Percentiles rank a stretch among this genome's conserved stretches.
Evolutionary conservation across 2,329 filamentous ascomycete genomes (phyloP).

Genomic region (Aspergillus pseudoviridinutans): DNA sequence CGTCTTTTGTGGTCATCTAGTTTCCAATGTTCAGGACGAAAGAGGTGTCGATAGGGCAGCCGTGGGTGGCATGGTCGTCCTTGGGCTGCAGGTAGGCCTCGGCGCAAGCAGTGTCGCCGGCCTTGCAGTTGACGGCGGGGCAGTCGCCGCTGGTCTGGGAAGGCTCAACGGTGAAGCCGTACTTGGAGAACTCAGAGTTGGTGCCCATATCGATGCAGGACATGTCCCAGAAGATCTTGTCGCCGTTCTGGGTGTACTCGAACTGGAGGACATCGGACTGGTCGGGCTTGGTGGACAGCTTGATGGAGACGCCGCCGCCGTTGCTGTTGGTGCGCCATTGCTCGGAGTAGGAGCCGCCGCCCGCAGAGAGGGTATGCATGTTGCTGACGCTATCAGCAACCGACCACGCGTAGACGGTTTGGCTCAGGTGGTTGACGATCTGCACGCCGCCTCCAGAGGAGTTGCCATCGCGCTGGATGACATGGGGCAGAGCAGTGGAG

Average conservation of each 20-base stretch:
- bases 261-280: constrained; percentile 40
- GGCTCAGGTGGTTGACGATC: constrained; percentile 37
- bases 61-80: constrained; percentile 41
- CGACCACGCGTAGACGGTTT: constrained; percentile 40
- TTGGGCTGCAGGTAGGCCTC: constrained; percentile 38
- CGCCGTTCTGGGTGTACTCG: constrained; percentile 30
- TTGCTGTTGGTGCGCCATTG: constrained; percentile 32
- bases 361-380: constrained; percentile 32
- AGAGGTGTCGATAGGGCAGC: constrained; percentile 33
- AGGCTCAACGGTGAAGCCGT: constrained; percentile 34
- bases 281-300: constrained; percentile 31
- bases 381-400: constrained; percentile 30
- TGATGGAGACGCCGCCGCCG: constrained; percentile 42
- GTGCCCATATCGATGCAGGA: constrained; percentile 32
- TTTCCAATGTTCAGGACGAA: constrained; percentile 33
- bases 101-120: constrained; percentile 33
- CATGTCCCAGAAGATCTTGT: constrained; percentile 36
- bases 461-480: constrained; percentile 21
- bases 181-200: constrained; percentile 27
- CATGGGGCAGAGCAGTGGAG: constrained; percentile 27
- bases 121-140: constrained; percentile 31
- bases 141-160: constrained; percentile 25
- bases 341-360: constrained; percentile 34
- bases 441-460: constrained; percentile 25
- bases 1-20: not conserved